Evolutionary conservation across 805 yeast species (phyloP), one percentile per base, ranked within the genome.

Genomic region (Yamadazyma laniorum): DNA sequence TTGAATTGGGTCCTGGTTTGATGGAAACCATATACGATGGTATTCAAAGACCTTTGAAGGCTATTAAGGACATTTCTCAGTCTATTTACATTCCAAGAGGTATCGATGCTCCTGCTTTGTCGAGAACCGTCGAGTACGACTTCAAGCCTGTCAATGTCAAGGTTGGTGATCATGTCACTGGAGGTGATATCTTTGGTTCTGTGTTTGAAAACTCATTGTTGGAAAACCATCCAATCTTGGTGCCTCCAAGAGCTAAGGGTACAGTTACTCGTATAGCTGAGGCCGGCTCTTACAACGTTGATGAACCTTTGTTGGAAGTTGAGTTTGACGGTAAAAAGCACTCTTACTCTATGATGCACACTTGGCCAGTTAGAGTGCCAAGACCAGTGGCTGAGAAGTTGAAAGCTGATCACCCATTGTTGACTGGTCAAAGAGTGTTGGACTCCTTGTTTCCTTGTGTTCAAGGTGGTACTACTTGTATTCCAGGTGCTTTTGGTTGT

Each of bases 391-490:
- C 97, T 35, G 95, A 89, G 66, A 89, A 91, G 63, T 70, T 88
- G 47, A 72, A 95, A 44, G 98, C 99, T 29, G 93, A 91, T 67
- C 79, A 85, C 65, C 99, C 99, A 36, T 76, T 93, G 53, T 77
- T 93, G 56, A 93, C 99, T 14, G 99, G 99, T 57, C 99, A 93
- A 75, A 86, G 99, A 77, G 99, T 93, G 35, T 75, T 93, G 65
- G 99, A 93, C 68, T 83, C 99, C 21, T 77, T 93, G 49, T 93
- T 93, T 78, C 99, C 99, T 33, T 85, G 95, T 80, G 99, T 93
- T 54, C 99, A 93, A 75, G 99, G 99, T 72, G 99, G 99, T 74
- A 93, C 99, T 27, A 93, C 99, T 25, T 95, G 99, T 84, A 93
- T 93, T 64, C 99, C 99, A 32, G 99, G 99, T 71, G 99, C 99